Percentiles rank a stretch among this genome's conserved stretches.
phyloP scores from a whole-genome alignment of 2,329 filamentous ascomycete species.

The Huntiella bhutanensis region DNA sequence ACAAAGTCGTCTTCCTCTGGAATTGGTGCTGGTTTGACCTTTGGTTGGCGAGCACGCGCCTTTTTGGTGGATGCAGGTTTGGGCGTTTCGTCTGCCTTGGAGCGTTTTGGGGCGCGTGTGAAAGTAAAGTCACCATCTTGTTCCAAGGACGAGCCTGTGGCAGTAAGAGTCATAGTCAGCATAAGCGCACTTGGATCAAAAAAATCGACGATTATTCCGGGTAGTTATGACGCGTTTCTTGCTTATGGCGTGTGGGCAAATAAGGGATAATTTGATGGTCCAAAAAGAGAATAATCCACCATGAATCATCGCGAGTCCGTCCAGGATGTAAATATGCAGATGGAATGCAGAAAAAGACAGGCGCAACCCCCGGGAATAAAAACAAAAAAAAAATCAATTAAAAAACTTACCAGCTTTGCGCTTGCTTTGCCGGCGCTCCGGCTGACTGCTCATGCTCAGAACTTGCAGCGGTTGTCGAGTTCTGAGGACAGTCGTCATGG shows the following conservation, averaged over 20 bases:
- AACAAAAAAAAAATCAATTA: background rate
- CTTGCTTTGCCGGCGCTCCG: constrained; percentile 43
- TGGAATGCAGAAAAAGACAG: background rate
- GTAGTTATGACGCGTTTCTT: background rate
- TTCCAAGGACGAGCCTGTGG: constrained; percentile 34
- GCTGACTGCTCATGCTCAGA: constrained; percentile 48
- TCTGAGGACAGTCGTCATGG: constrained; percentile 53
- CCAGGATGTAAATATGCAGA: background rate
- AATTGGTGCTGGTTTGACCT: constrained; percentile 14
- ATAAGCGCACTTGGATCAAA: background rate
- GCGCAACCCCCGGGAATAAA: background rate
- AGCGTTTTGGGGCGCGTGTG: constrained; percentile 45
- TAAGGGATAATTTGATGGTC: background rate
- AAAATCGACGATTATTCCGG: constrained; percentile 6
- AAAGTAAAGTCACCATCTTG: constrained; percentile 64
- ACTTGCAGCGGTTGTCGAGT: constrained; percentile 45
- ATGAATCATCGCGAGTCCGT: constrained; percentile 1
- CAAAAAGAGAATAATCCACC: background rate
- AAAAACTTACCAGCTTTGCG: constrained; percentile 38
- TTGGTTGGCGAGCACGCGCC: constrained; percentile 22
- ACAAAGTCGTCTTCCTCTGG: constrained; percentile 5
- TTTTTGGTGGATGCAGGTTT: constrained; percentile 18
- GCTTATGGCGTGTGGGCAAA: background rate
- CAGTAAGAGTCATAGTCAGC: constrained; percentile 13
- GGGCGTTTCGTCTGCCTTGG: constrained; percentile 33